phyloP scores from a whole-genome alignment of 2,329 filamentous ascomycete species.

The Aspergillus sergii region DNA sequence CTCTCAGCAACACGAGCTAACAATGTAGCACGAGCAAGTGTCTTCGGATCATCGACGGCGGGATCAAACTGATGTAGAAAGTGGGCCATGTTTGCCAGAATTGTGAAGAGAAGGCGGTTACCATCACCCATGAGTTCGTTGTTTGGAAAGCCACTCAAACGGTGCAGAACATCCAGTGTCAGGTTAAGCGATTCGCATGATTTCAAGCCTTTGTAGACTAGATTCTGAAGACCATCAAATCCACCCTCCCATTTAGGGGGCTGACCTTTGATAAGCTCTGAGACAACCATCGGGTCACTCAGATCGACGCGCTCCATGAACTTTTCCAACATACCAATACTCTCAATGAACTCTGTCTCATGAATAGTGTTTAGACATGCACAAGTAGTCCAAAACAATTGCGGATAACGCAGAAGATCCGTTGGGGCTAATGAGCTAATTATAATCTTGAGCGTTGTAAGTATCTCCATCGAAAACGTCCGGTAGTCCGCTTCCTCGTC shows the following conservation, averaged over 20 bases:
- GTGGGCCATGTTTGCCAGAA: constrained; percentile 89
- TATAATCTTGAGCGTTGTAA: constrained; percentile 90
- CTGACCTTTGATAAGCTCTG: constrained; percentile 73
- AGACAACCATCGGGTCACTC: constrained; percentile 67
- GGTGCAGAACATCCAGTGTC: constrained; percentile 76
- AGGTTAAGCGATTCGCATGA: constrained; percentile 81
- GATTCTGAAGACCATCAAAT: constrained; percentile 82
- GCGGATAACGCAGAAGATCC: constrained; percentile 84
- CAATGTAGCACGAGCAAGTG: constrained; percentile 66
- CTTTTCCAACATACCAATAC: constrained; percentile 85
- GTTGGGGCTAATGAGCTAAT: constrained; percentile 80
- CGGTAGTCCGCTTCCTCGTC: constrained; percentile 94
- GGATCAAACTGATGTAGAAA: constrained; percentile 80
- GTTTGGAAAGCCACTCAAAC: constrained; percentile 75
- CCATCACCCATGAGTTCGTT: constrained; percentile 81
- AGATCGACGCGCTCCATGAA: constrained; percentile 84
- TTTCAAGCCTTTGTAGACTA: constrained; percentile 89
- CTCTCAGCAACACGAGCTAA: constrained; percentile 73
- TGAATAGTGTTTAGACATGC: constrained; percentile 97
- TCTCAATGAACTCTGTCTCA: constrained; percentile 90
- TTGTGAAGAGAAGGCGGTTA: constrained; percentile 76
- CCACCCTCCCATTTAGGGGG: constrained; percentile 85
- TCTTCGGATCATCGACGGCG: constrained; percentile 56
- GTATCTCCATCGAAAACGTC: constrained; percentile 95
- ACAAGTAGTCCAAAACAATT: constrained; percentile 97